These are phyloP conservation scores for Penicillium bovifimosum DNA, from an alignment of 495 filamentous ascomycete genomes.

Conservation along the genomic window DNA sequence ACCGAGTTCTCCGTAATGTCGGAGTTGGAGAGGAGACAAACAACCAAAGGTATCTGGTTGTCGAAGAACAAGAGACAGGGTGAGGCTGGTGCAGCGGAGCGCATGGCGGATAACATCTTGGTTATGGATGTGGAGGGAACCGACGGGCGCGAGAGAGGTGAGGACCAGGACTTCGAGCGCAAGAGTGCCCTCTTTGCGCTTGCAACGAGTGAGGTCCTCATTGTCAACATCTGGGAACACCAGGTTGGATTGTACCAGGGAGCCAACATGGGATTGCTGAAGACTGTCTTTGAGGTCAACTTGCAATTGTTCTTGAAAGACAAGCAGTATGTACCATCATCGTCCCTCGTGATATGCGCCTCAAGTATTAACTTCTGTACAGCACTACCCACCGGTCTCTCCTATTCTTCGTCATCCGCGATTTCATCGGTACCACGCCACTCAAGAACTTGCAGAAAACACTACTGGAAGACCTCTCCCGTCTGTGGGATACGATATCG, in stretches of 20 bases:
- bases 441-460: constrained; percentile 83
- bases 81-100: constrained; percentile 24
- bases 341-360: constrained; percentile 2
- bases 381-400: constrained; percentile 87
- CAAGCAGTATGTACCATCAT: constrained; percentile 58
- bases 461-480: constrained; percentile 79
- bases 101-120: constrained; percentile 94
- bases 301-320: constrained; percentile 94
- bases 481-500: constrained; percentile 86
- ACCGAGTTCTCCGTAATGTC: constrained; percentile 97
- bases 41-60: constrained; percentile 99
- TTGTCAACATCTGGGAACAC: constrained; percentile 99
- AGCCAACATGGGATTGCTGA: constrained; percentile 95
- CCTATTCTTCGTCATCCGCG: constrained; percentile 96
- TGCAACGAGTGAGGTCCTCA: constrained; percentile 94
- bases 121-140: constrained; percentile 99
- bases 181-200: constrained; percentile 96
- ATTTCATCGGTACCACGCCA: constrained; percentile 88
- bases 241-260: constrained; percentile 97
- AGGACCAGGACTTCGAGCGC: constrained; percentile 98
- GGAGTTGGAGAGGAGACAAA: constrained; percentile 83
- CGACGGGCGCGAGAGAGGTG: constrained; percentile 90
- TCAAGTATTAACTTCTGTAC: constrained; percentile 12
- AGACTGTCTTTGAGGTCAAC: constrained; percentile 99
- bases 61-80: constrained; percentile 77